Evolutionary conservation across 179 eudicot species (phyloP).

Genomic region (Pouteria campechiana): DNA sequence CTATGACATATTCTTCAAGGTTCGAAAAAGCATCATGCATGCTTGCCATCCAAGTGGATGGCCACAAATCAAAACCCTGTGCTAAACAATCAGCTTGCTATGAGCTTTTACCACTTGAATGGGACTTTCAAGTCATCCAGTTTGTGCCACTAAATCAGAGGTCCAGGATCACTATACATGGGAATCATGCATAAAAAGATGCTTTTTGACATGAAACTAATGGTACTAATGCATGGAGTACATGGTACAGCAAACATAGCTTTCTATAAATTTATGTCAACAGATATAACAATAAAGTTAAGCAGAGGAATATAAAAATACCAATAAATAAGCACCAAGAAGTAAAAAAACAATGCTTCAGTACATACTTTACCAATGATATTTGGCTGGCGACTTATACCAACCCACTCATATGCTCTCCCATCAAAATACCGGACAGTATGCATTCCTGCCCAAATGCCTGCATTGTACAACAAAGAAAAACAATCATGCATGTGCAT

Average conservation of each 20-base stretch:
- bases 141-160: too few species aligned
- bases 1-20: neutral
- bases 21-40: too few species aligned
- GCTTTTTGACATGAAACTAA: too few species aligned
- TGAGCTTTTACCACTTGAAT: too few species aligned
- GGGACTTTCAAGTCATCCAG: too few species aligned
- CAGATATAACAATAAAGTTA: too few species aligned
- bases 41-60: too few species aligned
- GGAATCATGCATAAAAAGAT: slow-evolving; percentile 1
- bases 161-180: neutral
- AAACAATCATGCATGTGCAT: neutral
- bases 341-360: neutral
- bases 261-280: neutral
- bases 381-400: slow-evolving; percentile 95
- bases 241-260: too few species aligned
- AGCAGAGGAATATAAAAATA: too few species aligned
- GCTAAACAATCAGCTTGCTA: too few species aligned
- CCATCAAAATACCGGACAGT: slow-evolving; percentile 97
- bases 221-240: too few species aligned
- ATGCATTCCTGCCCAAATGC: slow-evolving; percentile 98
- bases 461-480: slow-evolving; percentile 18
- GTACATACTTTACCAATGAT: slow-evolving; percentile 74
- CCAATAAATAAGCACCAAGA: neutral
- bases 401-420: slow-evolving; percentile 97
- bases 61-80: too few species aligned